Evolutionary conservation across 106 monocot species (phyloP), one percentile per base, ranked within the genome.

Genomic region (Platanthera zijinensis): DNA sequence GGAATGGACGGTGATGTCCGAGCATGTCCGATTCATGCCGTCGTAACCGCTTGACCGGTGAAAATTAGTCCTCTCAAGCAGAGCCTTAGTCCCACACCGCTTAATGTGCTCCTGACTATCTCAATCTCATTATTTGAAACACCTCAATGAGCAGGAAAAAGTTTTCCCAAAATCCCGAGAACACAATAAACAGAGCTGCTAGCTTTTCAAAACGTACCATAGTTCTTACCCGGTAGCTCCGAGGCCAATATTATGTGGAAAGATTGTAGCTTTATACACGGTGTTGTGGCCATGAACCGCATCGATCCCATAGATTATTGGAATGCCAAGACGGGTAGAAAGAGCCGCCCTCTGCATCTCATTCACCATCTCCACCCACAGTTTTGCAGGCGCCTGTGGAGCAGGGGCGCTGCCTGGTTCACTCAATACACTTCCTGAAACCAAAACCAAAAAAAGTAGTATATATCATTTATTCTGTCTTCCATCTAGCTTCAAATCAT

Each of bases 361-460:
- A 68, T 80, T 80, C 66, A 80, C 80, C 74, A 75, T 75, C 19
- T 64, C 74, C 54, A 80, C 80, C 80, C 80, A 80, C 49, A 51
- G 22, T 22, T 51, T 69, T 52, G 80, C 52, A 39, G 80, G 51
- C 13, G 80, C 80, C 10, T 54, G 62, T 30, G 62, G 51, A 18
- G 74, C 50, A 39, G 80, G 80, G 18, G 68, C 67, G 48, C 80
- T 80, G 6, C 80, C 80, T 68, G 67, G 74, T 53, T 74, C 80
- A 21, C 80, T 80, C 53, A 80, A 48, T 25, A 80, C 80, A 13
- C 80, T 75, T 5, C 80, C 80, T 80, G 45, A 19, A 80, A 10
- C 3, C 52, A 57, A 10, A 39, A 32, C 3, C 30, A 67, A 1
- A 2, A 70, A n/a, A 13, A 17, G 7, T 48, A 48, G 6, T 5